These are phyloP conservation scores for Chlamydomonas reinhardtii DNA, from an alignment of 163 green algal genomes.

Conservation along the genomic window DNA sequence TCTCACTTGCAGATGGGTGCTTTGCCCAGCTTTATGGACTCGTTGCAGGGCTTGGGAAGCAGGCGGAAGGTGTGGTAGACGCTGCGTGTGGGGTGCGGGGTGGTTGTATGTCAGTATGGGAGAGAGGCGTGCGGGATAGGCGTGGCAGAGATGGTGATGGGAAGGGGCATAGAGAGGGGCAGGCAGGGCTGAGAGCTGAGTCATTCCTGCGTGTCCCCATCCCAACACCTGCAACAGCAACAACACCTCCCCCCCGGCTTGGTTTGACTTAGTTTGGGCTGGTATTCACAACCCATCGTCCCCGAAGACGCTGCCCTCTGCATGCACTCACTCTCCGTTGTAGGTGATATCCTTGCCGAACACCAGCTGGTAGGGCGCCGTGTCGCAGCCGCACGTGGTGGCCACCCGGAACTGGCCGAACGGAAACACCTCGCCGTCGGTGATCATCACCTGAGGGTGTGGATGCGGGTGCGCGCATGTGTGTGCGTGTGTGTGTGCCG, in stretches of 20 bases:
- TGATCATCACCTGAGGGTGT: neutral
- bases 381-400: neutral
- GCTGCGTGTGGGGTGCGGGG: neutral
- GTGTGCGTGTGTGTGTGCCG: neutral
- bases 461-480: too few species aligned
- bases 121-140: too few species aligned
- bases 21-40: neutral
- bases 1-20: constrained; percentile 10
- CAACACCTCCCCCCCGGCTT: too few species aligned
- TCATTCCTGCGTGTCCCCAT: too few species aligned
- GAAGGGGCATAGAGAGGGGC: too few species aligned
- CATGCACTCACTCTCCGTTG: neutral
- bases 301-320: too few species aligned
- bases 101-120: too few species aligned
- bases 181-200: too few species aligned
- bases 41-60: constrained; percentile 17
- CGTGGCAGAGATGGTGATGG: too few species aligned
- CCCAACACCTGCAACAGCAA: too few species aligned
- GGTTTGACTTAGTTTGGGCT: too few species aligned
- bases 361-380: neutral
- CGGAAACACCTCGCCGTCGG: constrained; percentile 10
- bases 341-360: neutral
- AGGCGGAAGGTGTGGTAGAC: constrained; percentile 38
- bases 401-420: neutral
- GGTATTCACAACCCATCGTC: too few species aligned